A percentile compares a stretch with the other conserved stretches of the same genome.
Evolutionary conservation across 2,329 filamentous ascomycete genomes (phyloP).

Genomic region (Colletotrichum magnum): DNA sequence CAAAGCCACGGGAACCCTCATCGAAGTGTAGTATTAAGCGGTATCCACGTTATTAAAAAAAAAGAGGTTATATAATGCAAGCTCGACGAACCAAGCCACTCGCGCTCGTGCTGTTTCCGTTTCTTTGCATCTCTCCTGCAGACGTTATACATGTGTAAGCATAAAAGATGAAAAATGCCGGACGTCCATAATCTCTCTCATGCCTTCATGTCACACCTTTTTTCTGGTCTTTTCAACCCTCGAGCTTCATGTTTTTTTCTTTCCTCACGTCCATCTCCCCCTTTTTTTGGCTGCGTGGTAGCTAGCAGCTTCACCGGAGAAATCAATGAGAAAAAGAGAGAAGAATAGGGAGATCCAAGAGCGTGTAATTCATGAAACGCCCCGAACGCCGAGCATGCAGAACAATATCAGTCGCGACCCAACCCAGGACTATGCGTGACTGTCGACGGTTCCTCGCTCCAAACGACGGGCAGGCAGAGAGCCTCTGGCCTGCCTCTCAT

Average conservation of each 20-base stretch:
- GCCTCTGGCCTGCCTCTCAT: neutral
- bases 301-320: too few species aligned
- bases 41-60: conserved; percentile 26
- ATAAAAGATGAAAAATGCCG: neutral
- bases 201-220: conserved; percentile 13
- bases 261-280: neutral
- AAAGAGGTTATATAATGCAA: neutral
- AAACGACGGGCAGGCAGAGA: neutral
- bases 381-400: conserved; percentile 32
- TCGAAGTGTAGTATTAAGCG: conserved; percentile 12
- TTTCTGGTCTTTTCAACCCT: neutral
- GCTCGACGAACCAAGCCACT: neutral
- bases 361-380: neutral
- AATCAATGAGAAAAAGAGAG: too few species aligned
- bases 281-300: neutral
- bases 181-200: neutral
- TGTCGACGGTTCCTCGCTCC: neutral
- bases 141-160: conserved; percentile 3
- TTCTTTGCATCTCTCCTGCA: neutral
- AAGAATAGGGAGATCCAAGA: neutral
- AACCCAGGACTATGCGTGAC: neutral
- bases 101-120: neutral
- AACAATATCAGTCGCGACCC: neutral
- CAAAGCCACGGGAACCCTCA: neutral
- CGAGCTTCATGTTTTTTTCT: too few species aligned